Evolutionary conservation across 2,329 filamentous ascomycete genomes (phyloP), one percentile per base, ranked within the genome.

Genomic region (Aspergillus cejpii): DNA sequence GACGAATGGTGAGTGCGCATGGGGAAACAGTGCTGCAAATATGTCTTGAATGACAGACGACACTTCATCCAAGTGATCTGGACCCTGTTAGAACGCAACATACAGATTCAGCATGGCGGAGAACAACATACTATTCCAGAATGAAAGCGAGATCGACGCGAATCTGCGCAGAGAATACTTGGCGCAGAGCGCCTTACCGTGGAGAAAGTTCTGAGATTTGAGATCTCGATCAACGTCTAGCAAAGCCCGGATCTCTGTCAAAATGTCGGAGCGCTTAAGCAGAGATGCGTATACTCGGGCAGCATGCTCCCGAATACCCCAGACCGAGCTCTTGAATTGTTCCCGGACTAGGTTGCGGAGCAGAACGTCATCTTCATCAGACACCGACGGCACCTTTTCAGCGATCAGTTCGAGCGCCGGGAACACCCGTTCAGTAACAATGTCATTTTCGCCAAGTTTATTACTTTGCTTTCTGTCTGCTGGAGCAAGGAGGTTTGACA

Each of bases 291-390:
- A 70, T 10, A 69, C 66, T 37, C 68, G 62, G 14, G 71, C 70
- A 14, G 71, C 68, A 41, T 73, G 70, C 41, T 73, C 71, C 44
- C 71, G 61, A 23, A 74, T 66, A 10, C 67, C 65, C 71, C 70
- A 73, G 12, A 71, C 65, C 1, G 64, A 61, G 46, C 68, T 70
- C 23, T 62, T 63, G n/a, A 72, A 52, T 28, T 73, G 67, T 29
- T 57, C 56, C 3, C 58, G 45, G 12, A 71, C 63, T 8, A 68
- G 50, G 3, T 41, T 49, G 14, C 59, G 61, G 6, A 72, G 48
- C 39, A 60, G 52, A 5, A 47, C 46, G 37, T 69, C 63, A 19
- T 64, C 60, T 2, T 57, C 54, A n/a, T 60, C 61, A 17, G 51
- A 48, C n/a, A 57, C 39, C 15, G 63, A 60, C 0, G 68, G 68